Evolutionary conservation across 768 basidiomycete species (phyloP).

Genomic region (Tubosaeta sp.): DNA sequence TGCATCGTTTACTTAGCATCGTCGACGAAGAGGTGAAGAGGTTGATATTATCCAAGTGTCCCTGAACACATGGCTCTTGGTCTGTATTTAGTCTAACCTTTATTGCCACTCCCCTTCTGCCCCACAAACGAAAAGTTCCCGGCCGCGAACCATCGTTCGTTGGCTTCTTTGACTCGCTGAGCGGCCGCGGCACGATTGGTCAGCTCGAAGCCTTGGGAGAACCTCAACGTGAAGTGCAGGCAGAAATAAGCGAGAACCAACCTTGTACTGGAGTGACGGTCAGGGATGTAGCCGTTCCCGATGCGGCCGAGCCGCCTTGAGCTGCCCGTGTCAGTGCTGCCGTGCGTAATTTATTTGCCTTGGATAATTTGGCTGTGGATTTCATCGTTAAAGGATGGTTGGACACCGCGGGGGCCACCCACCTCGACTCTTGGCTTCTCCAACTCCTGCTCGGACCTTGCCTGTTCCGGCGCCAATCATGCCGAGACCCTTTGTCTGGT

Average conservation of each 20-base stretch:
- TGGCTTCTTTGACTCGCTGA: slow-evolving; percentile 91
- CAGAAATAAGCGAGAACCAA: slow-evolving; percentile 24
- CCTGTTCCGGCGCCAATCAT: slow-evolving; percentile 91
- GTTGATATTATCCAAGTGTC: not conserved
- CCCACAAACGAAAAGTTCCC: slow-evolving; percentile 81
- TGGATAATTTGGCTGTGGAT: slow-evolving; percentile 84
- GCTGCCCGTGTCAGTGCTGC: slow-evolving; percentile 78
- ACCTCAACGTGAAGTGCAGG: slow-evolving; percentile 10
- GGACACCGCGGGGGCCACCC: slow-evolving; percentile 20
- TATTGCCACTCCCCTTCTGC: slow-evolving; percentile 38
- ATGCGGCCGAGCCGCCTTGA: slow-evolving; percentile 47
- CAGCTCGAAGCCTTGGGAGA: slow-evolving; percentile 70
- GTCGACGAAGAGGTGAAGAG: not conserved
- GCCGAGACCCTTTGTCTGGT: slow-evolving; percentile 96
- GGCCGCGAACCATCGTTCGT: slow-evolving; percentile 92
- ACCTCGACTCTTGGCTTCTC: slow-evolving; percentile 92
- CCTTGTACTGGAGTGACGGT: slow-evolving; percentile 97
- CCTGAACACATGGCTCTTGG: not conserved
- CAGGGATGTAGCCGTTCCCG: slow-evolving; percentile 87
- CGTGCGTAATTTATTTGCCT: slow-evolving; percentile 87
- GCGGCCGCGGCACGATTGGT: slow-evolving; percentile 86
- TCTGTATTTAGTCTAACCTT: slow-evolving; percentile 15
- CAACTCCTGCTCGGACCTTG: slow-evolving; percentile 82
- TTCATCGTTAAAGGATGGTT: not conserved
- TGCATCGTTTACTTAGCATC: slow-evolving; percentile 5